phyloP scores from a whole-genome alignment of 257 asterid species.

The Coffea eugenioides region DNA sequence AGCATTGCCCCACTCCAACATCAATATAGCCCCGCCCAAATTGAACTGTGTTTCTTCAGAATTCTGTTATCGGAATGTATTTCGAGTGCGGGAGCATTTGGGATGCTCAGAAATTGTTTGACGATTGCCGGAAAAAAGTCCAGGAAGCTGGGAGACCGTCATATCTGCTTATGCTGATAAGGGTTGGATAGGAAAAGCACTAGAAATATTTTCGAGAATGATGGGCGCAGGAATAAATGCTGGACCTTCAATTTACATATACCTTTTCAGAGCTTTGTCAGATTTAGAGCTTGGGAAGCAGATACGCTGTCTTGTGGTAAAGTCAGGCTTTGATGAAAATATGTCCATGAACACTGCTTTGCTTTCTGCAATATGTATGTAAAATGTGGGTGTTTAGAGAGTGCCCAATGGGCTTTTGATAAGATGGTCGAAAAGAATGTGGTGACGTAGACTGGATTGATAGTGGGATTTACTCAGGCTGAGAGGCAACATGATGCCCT shows the following conservation, averaged over 20 bases:
- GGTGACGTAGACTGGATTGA: constrained; percentile 47
- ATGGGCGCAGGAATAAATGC: constrained; percentile 23
- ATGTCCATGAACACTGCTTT: constrained; percentile 41
- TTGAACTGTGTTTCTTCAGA: constrained; percentile 25
- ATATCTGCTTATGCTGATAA: constrained; percentile 42
- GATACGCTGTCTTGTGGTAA: constrained; percentile 43
- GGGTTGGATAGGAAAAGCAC: constrained; percentile 34
- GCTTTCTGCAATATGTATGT: constrained; percentile 38
- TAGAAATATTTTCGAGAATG: constrained; percentile 29
- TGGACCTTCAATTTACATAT: constrained; percentile 27
- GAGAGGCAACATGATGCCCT: constrained; percentile 40
- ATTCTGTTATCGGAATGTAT: constrained; percentile 35
- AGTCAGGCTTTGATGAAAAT: constrained; percentile 33
- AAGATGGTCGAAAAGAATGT: constrained; percentile 40
- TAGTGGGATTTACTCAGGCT: constrained; percentile 52
- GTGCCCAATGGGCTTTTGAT: constrained; percentile 33
- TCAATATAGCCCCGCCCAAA: constrained; percentile 2
- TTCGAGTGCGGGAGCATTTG: constrained; percentile 36
- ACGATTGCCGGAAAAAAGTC: constrained; percentile 38
- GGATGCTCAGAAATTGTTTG: constrained; percentile 46
- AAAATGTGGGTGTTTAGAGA: constrained; percentile 38
- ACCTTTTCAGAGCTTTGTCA: constrained; percentile 36
- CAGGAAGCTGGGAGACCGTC: constrained; percentile 41
- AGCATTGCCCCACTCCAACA: neutral
- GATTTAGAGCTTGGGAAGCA: constrained; percentile 43